Evolutionary conservation across 495 filamentous ascomycete genomes (phyloP).

Genomic region (Stereocaulon alpinum): DNA sequence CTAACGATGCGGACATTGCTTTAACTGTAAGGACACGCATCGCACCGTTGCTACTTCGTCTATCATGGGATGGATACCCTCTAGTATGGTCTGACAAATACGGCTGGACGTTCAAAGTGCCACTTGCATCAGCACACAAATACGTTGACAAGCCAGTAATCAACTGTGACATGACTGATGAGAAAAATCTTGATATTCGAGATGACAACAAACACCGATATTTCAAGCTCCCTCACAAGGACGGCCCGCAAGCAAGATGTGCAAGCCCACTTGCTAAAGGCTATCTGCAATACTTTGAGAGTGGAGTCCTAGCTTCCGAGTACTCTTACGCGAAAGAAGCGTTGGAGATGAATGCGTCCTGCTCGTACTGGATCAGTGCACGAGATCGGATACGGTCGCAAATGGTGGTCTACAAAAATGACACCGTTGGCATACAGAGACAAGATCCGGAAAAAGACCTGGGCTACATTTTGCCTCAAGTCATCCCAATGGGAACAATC

Average conservation of each 20-base stretch:
- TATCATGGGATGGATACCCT: conserved; percentile 84
- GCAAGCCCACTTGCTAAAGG: conserved; percentile 79
- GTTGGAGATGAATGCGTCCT: conserved; percentile 94
- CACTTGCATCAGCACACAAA: conserved; percentile 46
- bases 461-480: conserved; percentile 92
- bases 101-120: conserved; percentile 86
- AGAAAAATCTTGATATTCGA: conserved; percentile 50
- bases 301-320: conserved; percentile 73
- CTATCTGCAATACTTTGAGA: conserved; percentile 85
- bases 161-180: conserved; percentile 65
- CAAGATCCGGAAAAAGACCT: conserved; percentile 28
- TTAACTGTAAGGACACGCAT: conserved; percentile 83
- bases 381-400: conserved; percentile 85
- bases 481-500: conserved; percentile 98
- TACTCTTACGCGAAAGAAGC: conserved; percentile 86
- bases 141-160: conserved; percentile 62
- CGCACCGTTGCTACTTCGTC: conserved; percentile 71
- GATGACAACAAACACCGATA: conserved; percentile 59
- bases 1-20: conserved; percentile 50
- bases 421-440: conserved; percentile 28
- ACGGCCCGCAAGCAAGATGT: conserved; percentile 78
- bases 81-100: conserved; percentile 86
- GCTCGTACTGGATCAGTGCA: conserved; percentile 97
- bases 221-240: conserved; percentile 93
- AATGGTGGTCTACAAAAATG: conserved; percentile 77